Base-by-base conservation (phyloP, 352 stramenopile genomes). In the Phytophthora hibernalis region DNA sequence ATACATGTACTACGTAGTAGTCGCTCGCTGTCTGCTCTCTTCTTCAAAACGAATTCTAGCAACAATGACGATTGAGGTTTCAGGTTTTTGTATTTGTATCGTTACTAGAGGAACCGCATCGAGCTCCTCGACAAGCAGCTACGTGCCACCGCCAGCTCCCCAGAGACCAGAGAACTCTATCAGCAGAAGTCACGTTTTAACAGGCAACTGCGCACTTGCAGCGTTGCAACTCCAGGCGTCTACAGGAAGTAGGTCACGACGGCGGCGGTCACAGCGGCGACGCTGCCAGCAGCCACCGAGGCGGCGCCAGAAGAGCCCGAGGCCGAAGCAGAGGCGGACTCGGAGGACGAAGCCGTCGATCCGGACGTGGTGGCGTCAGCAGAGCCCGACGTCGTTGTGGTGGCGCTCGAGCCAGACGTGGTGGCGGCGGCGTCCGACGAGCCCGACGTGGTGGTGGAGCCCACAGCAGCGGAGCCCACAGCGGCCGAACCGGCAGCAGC, bases 231-330 rank as follows among this genome's bases (percentile, higher is more conserved):
- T 59, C 55, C 61, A 22, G 44, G 26, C 10, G 35, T 52, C 45
- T 76, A 76, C 54, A 77, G 54, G 64, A 74, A 77, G 54, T 74
- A 77, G 21, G 65, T 74, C 37, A 70, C 70, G 31, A 77, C 65
- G 5, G 45, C 60, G 40, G 65, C 65, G 3, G 65, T 77, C 28
- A 71, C 35, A 35, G 70, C 70, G 35, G 70, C 65, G 24, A 74
- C 63, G 33, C 70, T 68, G 59, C 70, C 65, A 49, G 61, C 70
- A 63, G 59, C 65, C 22, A 77, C 70, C 54, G 59, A 70, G 21
- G 57, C 59, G 33, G 70, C 70, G n/a, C 65, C 54, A 22, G 70
- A 77, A 42, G 69, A 74, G 28, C 69, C 24, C 24, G 24, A 28
- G 24, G 24, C 69, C n/a, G 57, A 68, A 38, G 54, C 61, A 7